Percentiles rank a stretch among this genome's conserved stretches.
These are phyloP conservation scores for Yamadazyma philogaea DNA, from an alignment of 805 yeast species.

Conservation along the genomic window DNA sequence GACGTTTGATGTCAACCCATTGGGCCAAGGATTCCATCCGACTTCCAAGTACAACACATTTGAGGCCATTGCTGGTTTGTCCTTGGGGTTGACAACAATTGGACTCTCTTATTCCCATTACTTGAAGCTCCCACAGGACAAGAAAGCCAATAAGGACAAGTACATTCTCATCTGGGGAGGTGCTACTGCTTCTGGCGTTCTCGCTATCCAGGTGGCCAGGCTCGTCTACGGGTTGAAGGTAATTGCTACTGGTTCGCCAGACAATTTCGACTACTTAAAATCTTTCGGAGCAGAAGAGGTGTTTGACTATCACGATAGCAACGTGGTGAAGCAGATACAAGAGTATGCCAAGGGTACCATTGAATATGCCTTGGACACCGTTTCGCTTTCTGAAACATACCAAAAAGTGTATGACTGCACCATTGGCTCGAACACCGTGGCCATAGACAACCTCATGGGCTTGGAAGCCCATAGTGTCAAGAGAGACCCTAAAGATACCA, in stretches of 20 bases:
- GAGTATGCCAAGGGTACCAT: neutral
- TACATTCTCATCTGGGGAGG: slow-evolving; percentile 8
- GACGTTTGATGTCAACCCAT: no score
- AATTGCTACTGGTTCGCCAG: slow-evolving; percentile 24
- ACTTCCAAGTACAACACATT: no score
- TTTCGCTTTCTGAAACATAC: neutral
- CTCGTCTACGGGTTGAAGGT: slow-evolving; percentile 27
- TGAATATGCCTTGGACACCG: neutral
- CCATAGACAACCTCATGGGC: slow-evolving; percentile 13
- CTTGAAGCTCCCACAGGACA: neutral
- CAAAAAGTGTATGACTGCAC: slow-evolving; percentile 16
- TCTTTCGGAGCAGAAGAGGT: neutral
- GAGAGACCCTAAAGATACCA: neutral
- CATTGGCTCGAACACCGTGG: slow-evolving; percentile 10
- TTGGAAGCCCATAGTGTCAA: neutral
- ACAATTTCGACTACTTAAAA: neutral
- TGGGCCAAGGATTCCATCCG: no score
- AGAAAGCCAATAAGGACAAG: neutral
- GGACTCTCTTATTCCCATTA: neutral
- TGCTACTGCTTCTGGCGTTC: slow-evolving; percentile 32
- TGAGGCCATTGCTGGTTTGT: no score
- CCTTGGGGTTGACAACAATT: neutral
- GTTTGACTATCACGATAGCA: neutral
- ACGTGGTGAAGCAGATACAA: neutral
- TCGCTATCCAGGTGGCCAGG: slow-evolving; percentile 33